Evolutionary conservation across 345 rosid genomes (phyloP), one percentile per base, ranked within the genome.

Genomic region (Turnera subulata): DNA sequence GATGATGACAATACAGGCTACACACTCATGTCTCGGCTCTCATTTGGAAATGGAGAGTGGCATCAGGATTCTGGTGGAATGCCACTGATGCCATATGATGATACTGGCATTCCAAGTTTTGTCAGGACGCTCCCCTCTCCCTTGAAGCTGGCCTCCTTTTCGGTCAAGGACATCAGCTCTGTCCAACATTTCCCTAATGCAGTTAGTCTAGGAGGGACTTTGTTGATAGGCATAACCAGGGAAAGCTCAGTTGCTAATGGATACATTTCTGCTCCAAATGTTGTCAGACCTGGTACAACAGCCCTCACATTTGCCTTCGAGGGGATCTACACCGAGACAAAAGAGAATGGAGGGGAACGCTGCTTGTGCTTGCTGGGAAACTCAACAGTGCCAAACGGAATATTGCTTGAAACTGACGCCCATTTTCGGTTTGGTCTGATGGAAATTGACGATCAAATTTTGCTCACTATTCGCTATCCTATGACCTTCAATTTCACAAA

Each of bases 11-110:
- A 29, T 22, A 55, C 53, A 63, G 33, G 18, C 2, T 26, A 6
- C 12, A 58, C 44, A 49, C 43, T 63, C 3, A 52, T 35, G 37
- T 24, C 20, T 6, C 66, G 58, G 32, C 65, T 59, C 17, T 57
- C 65, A 17, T 63, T 73, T 25, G 10, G 1, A 0, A 67, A 58
- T 54, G 66, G 70, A 2, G 70, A 67, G 37, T 73, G 73, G 69
- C 17, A 42, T 6, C 77, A 67, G 49, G 58, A 63, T 17, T 3
- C 61, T 7, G 55, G 59, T 1, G 61, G 46, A 11, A 13, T 9
- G 9, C 69, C 69, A 19, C 58, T 65, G 56, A 65, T 71, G 60
- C 76, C 64, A 26, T 65, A 64, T 50, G 14, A 42, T 44, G 70
- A 71, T n/a, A 23, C 8, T 25, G 61, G 39, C 9, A 7, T 17